phyloP scores from a whole-genome alignment of 371 early-diverging fungal genomes.

The Encephalitozoon cuniculi region DNA sequence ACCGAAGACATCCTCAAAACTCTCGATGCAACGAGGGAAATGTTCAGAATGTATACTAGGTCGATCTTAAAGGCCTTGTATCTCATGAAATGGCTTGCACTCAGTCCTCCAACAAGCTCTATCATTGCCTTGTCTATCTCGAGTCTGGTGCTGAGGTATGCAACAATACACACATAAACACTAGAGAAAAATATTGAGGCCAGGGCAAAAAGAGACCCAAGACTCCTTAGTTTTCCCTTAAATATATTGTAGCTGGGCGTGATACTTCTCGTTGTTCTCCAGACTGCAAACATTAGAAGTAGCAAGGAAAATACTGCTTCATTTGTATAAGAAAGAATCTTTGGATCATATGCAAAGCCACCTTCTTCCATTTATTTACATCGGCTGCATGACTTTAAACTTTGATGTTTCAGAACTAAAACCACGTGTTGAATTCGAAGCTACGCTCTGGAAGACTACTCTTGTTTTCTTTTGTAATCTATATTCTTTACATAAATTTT shows the following conservation, averaged over 20 bases:
- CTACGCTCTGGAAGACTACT: too few relatives aligned
- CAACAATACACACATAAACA: background rate
- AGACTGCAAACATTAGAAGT: conserved; percentile 21
- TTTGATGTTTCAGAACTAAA: background rate
- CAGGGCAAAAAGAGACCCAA: conserved; percentile 25
- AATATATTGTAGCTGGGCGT: background rate
- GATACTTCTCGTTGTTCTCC: conserved; percentile 13
- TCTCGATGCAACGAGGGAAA: conserved; percentile 3
- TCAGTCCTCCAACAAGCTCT: conserved; percentile 4
- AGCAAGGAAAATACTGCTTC: conserved; percentile 14
- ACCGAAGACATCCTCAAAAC: conserved; percentile 28
- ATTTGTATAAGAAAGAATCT: conserved; percentile 4
- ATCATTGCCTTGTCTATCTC: conserved; percentile 19
- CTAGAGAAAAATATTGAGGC: background rate
- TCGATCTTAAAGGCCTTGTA: background rate
- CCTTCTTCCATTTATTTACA: conserved; percentile 1
- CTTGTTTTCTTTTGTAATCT: too few relatives aligned
- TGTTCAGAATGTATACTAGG: conserved; percentile 14
- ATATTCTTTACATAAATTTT: too few relatives aligned
- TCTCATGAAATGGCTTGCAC: background rate
- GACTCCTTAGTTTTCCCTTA: conserved; percentile 1
- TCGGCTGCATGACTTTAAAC: background rate
- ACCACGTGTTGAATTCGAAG: background rate
- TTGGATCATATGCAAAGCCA: background rate
- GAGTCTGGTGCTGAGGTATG: conserved; percentile 8